A percentile compares a stretch with the other conserved stretches of the same genome.
Evolutionary conservation across 2,329 filamentous ascomycete genomes (phyloP).

Genomic region (Xylaria arbuscula): DNA sequence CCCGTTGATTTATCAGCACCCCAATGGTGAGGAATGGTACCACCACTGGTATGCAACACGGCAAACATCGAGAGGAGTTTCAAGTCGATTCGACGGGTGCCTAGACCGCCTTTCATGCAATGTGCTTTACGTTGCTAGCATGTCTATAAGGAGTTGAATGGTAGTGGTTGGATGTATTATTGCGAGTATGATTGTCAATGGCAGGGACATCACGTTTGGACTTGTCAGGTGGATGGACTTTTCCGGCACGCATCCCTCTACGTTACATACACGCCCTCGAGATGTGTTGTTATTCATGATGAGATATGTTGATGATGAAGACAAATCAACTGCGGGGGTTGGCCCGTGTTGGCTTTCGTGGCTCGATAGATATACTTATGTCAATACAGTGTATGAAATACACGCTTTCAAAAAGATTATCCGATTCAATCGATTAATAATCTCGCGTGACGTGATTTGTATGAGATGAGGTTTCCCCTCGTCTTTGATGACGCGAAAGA

Average conservation of each 20-base stretch:
- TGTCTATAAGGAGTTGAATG: not conserved
- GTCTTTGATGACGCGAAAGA: not conserved
- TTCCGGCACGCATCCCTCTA: not conserved
- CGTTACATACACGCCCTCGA: not conserved
- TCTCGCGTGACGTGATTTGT: not conserved
- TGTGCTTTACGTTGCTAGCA: not conserved
- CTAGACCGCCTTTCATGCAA: not conserved
- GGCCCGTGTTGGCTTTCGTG: not conserved
- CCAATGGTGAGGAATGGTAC: not conserved
- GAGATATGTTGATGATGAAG: not conserved
- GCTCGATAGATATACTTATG: not conserved
- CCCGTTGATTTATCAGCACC: slow-evolving; percentile 32
- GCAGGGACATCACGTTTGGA: not conserved
- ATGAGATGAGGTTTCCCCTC: not conserved
- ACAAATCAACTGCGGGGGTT: not conserved
- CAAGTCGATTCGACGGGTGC: not conserved
- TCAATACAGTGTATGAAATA: not conserved
- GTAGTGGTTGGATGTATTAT: not conserved
- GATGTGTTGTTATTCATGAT: not conserved
- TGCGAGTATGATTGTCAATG: not conserved
- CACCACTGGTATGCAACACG: not conserved
- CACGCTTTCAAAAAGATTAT: not conserved
- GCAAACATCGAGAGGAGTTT: not conserved
- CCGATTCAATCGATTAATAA: not conserved
- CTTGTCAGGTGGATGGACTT: not conserved